A percentile compares a stretch with the other conserved stretches of the same genome.
Evolutionary conservation across 2,329 filamentous ascomycete genomes (phyloP).

Genomic region (Xylariaceae sp.): DNA sequence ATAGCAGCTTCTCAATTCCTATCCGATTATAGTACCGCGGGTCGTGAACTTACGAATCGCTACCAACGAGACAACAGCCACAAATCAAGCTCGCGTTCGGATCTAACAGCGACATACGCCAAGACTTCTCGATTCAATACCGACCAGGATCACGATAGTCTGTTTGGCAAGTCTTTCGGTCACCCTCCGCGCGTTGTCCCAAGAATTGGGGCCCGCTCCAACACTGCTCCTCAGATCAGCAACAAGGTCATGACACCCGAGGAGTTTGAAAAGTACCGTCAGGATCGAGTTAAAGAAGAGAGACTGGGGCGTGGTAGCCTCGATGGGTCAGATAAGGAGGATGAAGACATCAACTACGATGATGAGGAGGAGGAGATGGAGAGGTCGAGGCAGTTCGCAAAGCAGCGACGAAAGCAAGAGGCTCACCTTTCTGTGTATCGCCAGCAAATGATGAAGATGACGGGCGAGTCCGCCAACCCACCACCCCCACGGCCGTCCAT

Average conservation of each 20-base stretch:
- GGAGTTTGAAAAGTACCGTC: slow-evolving; percentile 76
- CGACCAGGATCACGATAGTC: slow-evolving; percentile 45
- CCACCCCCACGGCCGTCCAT: slow-evolving; percentile 49
- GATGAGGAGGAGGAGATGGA: slow-evolving; percentile 73
- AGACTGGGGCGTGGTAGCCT: slow-evolving; percentile 36
- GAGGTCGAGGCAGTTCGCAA: slow-evolving; percentile 65
- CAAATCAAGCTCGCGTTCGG: slow-evolving; percentile 21
- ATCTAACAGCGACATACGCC: slow-evolving; percentile 28
- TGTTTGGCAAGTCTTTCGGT: slow-evolving; percentile 46
- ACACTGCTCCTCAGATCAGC: slow-evolving; percentile 48
- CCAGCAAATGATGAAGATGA: slow-evolving; percentile 96
- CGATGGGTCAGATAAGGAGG: slow-evolving; percentile 37
- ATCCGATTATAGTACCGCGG: slow-evolving; percentile 19
- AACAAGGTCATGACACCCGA: slow-evolving; percentile 82
- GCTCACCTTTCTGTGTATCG: slow-evolving; percentile 85
- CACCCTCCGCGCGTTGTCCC: slow-evolving; percentile 34
- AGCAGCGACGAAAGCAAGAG: slow-evolving; percentile 80
- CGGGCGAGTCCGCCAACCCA: slow-evolving; percentile 60
- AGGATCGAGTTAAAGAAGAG: slow-evolving; percentile 63
- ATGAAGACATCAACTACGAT: slow-evolving; percentile 43
- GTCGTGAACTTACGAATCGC: slow-evolving; percentile 13
- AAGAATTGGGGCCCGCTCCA: slow-evolving; percentile 30
- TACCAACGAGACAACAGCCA: slow-evolving; percentile 39
- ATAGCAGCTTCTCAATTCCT: slow-evolving; percentile 45
- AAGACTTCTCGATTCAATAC: slow-evolving; percentile 29